Percentiles rank a stretch among this genome's conserved stretches.
Evolutionary conservation across 1,284 basidiomycete species (phyloP).

Genomic region (Sporisorium iseilematis-ciliati): DNA sequence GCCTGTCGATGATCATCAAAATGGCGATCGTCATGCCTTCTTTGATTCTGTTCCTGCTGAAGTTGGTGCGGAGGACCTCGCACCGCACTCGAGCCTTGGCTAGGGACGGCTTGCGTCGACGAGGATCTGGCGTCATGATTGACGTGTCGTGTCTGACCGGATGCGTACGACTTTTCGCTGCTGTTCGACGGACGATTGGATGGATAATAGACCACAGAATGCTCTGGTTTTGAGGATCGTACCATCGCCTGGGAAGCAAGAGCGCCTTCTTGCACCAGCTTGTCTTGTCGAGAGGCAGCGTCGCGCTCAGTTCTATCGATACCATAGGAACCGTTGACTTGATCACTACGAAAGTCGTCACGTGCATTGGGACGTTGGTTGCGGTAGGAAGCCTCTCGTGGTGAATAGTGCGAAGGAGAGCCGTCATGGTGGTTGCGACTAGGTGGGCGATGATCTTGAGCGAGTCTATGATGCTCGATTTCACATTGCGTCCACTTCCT

Average conservation of each 20-base stretch:
- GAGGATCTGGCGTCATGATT: not conserved
- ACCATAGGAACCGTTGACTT: not conserved
- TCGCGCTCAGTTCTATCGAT: not conserved
- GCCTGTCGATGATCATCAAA: not conserved
- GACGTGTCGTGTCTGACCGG: not conserved
- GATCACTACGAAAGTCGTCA: not conserved
- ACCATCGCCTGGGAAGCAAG: conserved; percentile 5
- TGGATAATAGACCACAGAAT: not conserved
- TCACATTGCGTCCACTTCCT: not conserved
- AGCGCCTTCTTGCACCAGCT: not conserved
- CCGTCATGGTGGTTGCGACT: not conserved
- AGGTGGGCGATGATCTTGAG: not conserved
- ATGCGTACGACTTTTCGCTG: not conserved
- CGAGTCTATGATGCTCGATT: not conserved
- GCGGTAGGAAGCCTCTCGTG: not conserved
- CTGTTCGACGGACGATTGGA: not conserved
- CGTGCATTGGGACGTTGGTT: not conserved
- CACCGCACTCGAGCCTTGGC: conserved; percentile 7
- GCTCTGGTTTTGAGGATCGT: not conserved
- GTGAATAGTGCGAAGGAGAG: not conserved
- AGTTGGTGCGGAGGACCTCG: not conserved
- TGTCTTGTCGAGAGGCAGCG: not conserved
- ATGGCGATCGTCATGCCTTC: not conserved
- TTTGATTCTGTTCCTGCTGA: not conserved
- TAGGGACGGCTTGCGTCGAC: conserved; percentile 15